A percentile compares a stretch with the other conserved stretches of the same genome.
Conservation (phyloP, 257 asterid genomes). For the Rubia yunnanensis region DNA sequence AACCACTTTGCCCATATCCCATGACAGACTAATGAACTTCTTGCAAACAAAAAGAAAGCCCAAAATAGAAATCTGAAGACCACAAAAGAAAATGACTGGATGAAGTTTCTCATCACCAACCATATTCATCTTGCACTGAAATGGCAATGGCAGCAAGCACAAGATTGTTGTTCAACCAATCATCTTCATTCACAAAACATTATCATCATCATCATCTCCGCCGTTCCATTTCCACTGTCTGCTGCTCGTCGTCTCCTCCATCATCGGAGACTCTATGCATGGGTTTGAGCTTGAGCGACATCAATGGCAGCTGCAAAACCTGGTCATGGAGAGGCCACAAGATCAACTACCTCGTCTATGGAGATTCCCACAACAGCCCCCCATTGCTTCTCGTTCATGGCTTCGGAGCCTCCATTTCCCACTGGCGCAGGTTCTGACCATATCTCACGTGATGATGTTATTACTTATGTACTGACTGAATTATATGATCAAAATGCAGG, state of each 20-base stretch:
- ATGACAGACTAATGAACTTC: too few relatives aligned
- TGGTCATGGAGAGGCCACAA: conserved; percentile 75
- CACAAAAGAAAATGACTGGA: not conserved
- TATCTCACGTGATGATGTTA: not conserved
- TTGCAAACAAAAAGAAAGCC: too few relatives aligned
- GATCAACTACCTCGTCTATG: conserved; percentile 60
- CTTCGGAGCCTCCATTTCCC: conserved; percentile 88
- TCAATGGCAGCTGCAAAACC: conserved; percentile 44
- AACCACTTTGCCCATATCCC: too few relatives aligned
- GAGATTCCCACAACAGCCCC: conserved; percentile 12
- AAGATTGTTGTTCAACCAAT: not conserved
- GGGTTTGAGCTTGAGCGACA: conserved; percentile 51
- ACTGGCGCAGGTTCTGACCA: conserved; percentile 74
- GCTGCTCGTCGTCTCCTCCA: not conserved
- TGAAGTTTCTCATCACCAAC: not conserved
- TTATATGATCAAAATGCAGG: conserved; percentile 29
- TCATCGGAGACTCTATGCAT: conserved; percentile 21
- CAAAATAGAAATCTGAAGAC: not conserved
- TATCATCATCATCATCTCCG: too few relatives aligned
- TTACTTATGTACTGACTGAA: not conserved
- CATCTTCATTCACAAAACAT: not conserved
- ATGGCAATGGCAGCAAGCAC: not conserved
- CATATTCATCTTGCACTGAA: not conserved
- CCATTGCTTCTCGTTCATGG: conserved; percentile 76
- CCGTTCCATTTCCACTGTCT: not conserved